Evolutionary conservation across 2,329 filamentous ascomycete species (phyloP).

Genomic region (Penicillium decumbens): DNA sequence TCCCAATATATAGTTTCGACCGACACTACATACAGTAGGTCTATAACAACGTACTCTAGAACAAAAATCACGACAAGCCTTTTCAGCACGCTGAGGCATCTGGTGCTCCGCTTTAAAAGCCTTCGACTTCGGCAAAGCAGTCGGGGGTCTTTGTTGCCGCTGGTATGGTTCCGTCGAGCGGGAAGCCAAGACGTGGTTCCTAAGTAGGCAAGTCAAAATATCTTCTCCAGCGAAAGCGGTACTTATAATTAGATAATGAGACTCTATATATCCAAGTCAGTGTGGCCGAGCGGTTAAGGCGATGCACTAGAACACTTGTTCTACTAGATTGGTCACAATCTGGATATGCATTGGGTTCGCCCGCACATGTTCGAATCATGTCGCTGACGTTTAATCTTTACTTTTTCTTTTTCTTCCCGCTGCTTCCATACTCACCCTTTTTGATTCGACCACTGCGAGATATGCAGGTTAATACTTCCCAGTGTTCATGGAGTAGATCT

Average conservation of each 20-base stretch:
- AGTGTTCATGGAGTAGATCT: too few relatives aligned
- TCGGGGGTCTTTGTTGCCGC: too few relatives aligned
- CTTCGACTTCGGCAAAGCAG: constrained; percentile 17
- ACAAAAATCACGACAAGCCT: background rate
- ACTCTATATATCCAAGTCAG: background rate
- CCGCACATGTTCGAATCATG: background rate
- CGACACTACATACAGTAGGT: background rate
- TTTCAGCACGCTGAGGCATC: background rate
- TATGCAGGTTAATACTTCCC: constrained; percentile 2
- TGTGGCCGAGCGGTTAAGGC: background rate
- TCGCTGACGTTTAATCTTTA: background rate
- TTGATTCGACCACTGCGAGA: background rate
- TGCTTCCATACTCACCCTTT: background rate
- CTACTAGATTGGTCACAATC: background rate
- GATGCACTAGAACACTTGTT: background rate
- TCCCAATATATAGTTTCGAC: too few relatives aligned
- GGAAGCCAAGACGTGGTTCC: too few relatives aligned
- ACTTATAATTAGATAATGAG: too few relatives aligned
- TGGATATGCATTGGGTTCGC: background rate
- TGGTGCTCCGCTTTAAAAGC: constrained; percentile 10
- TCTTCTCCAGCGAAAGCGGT: too few relatives aligned
- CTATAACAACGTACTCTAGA: background rate
- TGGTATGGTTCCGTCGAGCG: too few relatives aligned
- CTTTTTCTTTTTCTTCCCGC: background rate
- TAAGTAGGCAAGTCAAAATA: too few relatives aligned